A percentile compares a stretch with the other conserved stretches of the same genome.
Conservation (phyloP, 2,329 filamentous ascomycete species). For the Erysiphe neolycopersici region DNA sequence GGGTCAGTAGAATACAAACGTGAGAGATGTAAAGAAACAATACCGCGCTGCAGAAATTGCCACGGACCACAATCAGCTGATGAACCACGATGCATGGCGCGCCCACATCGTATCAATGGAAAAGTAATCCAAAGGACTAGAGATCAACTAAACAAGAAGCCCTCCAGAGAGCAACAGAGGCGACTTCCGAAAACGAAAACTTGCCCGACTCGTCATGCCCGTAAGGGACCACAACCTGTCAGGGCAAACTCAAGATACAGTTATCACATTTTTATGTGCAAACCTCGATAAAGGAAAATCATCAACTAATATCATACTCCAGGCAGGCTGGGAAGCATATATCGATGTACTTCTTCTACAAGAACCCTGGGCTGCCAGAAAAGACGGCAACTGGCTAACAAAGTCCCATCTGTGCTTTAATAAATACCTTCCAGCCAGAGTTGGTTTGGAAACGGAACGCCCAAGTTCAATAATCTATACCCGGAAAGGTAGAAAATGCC, state of each 20-base stretch:
- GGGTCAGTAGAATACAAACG: not conserved
- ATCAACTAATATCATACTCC: too few relatives aligned
- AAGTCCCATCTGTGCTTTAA: not conserved
- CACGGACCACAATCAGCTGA: not conserved
- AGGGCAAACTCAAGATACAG: not conserved
- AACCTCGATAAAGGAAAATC: too few relatives aligned
- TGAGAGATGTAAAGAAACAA: not conserved
- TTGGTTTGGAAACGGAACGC: not conserved
- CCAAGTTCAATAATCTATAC: not conserved
- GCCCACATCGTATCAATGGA: not conserved
- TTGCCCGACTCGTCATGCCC: not conserved
- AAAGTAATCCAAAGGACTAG: not conserved
- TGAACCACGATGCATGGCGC: not conserved
- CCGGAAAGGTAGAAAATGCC: not conserved
- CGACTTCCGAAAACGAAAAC: not conserved
- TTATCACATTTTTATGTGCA: too few relatives aligned
- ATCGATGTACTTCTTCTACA: not conserved
- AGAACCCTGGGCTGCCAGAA: not conserved
- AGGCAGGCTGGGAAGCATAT: too few relatives aligned
- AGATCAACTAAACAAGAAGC: not conserved
- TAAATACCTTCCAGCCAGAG: not conserved
- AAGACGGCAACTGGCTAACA: not conserved
- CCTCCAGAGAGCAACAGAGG: not conserved
- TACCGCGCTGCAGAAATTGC: not conserved
- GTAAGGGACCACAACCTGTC: not conserved